Evolutionary conservation across 257 asterid genomes (phyloP).

Genomic region (Solanum pinnatisectum): DNA sequence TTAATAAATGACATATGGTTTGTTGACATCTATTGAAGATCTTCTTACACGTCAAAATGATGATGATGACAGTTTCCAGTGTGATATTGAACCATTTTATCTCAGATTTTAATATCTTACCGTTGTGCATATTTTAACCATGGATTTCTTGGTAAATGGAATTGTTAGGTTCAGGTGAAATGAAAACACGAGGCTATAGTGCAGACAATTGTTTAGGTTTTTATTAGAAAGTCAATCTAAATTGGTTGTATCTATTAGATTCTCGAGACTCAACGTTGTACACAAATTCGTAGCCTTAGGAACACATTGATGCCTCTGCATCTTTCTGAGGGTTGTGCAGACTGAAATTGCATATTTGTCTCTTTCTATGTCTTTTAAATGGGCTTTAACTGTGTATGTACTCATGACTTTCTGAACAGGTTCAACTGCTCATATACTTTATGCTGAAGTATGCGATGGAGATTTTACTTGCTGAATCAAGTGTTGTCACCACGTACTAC

Average conservation of each 20-base stretch:
- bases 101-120: neutral
- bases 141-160: neutral
- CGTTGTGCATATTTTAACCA: neutral
- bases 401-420: conserved; percentile 38
- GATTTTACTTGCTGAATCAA: conserved; percentile 88
- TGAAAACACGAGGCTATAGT: neutral
- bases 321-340: neutral
- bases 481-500: conserved; percentile 82
- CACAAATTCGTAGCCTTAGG: neutral
- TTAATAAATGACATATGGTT: neutral
- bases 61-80: neutral
- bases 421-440: conserved; percentile 86
- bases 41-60: neutral
- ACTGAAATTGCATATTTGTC: neutral
- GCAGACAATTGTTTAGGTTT: neutral
- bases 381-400: neutral
- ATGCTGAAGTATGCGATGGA: conserved; percentile 98
- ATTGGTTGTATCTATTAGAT: neutral
- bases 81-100: neutral
- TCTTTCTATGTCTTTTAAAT: neutral
- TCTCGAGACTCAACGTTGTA: neutral
- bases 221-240: neutral
- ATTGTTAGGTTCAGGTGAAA: neutral
- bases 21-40: neutral
- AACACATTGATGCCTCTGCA: neutral